Percentiles rank a stretch among this genome's conserved stretches.
These are phyloP conservation scores for Beauveria medogensis DNA, from an alignment of 2,329 filamentous ascomycete species.

Conservation along the genomic window DNA sequence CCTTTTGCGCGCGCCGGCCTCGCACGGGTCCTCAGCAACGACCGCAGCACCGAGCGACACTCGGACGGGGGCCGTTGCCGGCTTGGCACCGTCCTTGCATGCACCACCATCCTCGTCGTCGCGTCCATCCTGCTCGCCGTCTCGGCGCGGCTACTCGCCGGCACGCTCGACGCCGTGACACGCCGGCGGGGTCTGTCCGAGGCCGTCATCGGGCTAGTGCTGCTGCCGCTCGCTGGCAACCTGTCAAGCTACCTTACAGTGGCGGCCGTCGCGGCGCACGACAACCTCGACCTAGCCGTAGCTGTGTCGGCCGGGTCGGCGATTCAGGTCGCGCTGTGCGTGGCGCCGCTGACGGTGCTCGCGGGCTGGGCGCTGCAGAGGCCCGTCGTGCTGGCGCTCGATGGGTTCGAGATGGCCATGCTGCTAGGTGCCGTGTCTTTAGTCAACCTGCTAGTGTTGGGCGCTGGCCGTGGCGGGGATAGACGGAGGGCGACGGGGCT, in stretches of 20 bases:
- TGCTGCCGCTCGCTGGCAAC: slow-evolving; percentile 55
- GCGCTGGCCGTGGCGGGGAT: slow-evolving; percentile 30
- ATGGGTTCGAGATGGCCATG: slow-evolving; percentile 66
- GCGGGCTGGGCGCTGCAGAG: slow-evolving; percentile 49
- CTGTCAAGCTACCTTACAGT: slow-evolving; percentile 50
- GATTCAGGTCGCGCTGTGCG: slow-evolving; percentile 55
- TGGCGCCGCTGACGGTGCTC: slow-evolving; percentile 52
- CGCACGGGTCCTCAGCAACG: slow-evolving; percentile 2
- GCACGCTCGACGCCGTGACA: slow-evolving; percentile 48
- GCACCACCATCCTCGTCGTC: slow-evolving; percentile 42
- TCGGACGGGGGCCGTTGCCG: background rate
- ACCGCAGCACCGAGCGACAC: background rate
- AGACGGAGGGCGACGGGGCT: slow-evolving; percentile 43
- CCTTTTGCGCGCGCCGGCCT: slow-evolving; percentile 4
- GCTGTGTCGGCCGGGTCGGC: slow-evolving; percentile 49
- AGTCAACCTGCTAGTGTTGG: slow-evolving; percentile 64
- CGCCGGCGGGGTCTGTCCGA: slow-evolving; percentile 41
- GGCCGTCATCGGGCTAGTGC: slow-evolving; percentile 52
- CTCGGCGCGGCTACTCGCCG: slow-evolving; percentile 54
- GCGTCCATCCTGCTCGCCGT: slow-evolving; percentile 49
- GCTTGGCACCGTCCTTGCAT: slow-evolving; percentile 15
- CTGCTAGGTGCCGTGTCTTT: slow-evolving; percentile 64
- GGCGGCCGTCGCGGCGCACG: slow-evolving; percentile 45
- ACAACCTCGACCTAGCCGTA: slow-evolving; percentile 51
- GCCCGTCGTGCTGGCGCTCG: slow-evolving; percentile 61